Evolutionary conservation across 2,329 filamentous ascomycete genomes (phyloP).

Genomic region (Xylaria sp.): DNA sequence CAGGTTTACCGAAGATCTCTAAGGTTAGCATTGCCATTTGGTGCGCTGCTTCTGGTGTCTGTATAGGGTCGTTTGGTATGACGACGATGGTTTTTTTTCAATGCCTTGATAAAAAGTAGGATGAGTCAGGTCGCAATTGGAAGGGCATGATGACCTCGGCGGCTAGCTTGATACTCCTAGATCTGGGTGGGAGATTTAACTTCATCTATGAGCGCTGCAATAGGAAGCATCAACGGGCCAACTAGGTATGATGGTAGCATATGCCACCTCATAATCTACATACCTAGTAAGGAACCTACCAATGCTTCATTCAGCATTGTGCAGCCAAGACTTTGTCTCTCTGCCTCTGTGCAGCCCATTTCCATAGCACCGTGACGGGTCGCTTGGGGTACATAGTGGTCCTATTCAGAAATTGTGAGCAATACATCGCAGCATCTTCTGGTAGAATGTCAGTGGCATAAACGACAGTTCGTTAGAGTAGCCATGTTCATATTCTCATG

Average conservation of each 20-base stretch:
- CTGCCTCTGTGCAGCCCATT: background rate
- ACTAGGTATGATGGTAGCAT: conserved; percentile 8
- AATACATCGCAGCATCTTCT: too few species aligned
- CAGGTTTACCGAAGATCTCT: conserved; percentile 40
- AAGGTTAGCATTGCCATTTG: conserved; percentile 21
- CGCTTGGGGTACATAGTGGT: background rate
- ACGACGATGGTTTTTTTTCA: conserved; percentile 17
- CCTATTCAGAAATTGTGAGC: background rate
- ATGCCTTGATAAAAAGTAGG: conserved; percentile 27
- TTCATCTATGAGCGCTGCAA: conserved; percentile 22
- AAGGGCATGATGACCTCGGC: background rate
- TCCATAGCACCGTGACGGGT: background rate
- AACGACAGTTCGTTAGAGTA: too few species aligned
- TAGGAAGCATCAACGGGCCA: conserved; percentile 8
- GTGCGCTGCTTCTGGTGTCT: conserved; percentile 21
- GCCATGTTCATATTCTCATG: too few species aligned
- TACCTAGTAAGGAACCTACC: conserved; percentile 3
- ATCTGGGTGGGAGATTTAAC: conserved; percentile 21
- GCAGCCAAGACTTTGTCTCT: background rate
- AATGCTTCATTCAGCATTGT: background rate
- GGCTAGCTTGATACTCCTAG: conserved; percentile 10
- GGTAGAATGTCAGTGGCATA: background rate
- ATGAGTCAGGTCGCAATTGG: conserved; percentile 17
- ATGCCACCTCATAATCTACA: conserved; percentile 5
- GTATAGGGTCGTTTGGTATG: conserved; percentile 29